Base-by-base conservation (phyloP, 768 basidiomycete genomes). In the Trametes villosa region DNA sequence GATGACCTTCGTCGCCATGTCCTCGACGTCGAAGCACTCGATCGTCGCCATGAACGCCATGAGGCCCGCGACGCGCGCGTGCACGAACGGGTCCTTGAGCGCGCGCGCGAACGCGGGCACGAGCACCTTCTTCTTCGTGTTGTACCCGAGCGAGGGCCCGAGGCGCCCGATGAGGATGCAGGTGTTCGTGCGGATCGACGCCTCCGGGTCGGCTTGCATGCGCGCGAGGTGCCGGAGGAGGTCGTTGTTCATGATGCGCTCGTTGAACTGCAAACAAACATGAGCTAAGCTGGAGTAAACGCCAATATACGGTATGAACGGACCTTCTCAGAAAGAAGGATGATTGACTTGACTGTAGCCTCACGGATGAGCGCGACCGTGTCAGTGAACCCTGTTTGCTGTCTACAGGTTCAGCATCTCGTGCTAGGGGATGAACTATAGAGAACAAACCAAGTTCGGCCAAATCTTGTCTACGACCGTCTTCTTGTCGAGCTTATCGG, bases 331-430 rank as follows among this genome's bases (percentile, higher is more conserved):
- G 96, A 85, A 26, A 99, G 78, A 11, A 92, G 78, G 61, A 86
- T 88, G 42, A 98, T 87, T 0, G 94, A 87, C 69, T 92, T 94
- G 46, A 96, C 84, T 0, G 97, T 98, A 1, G 93, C 94, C 74
- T 98, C 97, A 38, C 97, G 86, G 58, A 99, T 92, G 46, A 98
- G 80, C 1, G 96, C 88, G 2, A 98, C 92, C 0, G 95, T 96
- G 71, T 99, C 97, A 3, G 89, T 83, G 70, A 98, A 98, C 0
- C 97, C 97, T 3, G 93, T 92, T 86, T 96, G 93, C 95, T 96
- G 45, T 0, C 20, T 20, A 42, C 8, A 15, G 33, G 34, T 30
- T 51, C 17, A 51, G 38, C 30, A n/a, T 50, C 26, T 34, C 53
- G 12, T 45, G 29, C 26, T 20, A 46, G 6, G 15, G 8, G 13